Percentiles rank a stretch among this genome's conserved stretches.
phyloP scores from a whole-genome alignment of 2,329 filamentous ascomycete species.

The Fusarium cyanostomum region DNA sequence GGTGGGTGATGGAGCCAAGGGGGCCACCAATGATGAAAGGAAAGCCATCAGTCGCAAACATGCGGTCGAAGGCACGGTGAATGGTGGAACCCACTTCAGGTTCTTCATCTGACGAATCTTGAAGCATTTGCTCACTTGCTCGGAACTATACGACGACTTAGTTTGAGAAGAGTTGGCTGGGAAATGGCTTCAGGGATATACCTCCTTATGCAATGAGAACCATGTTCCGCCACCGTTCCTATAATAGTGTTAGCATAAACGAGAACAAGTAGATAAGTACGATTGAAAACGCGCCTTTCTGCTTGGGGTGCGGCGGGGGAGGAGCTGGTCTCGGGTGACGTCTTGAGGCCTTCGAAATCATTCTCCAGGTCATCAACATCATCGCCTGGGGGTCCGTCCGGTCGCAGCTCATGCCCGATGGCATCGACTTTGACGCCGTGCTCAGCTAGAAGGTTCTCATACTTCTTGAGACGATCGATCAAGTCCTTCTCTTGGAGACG shows the following conservation, averaged over 20 bases:
- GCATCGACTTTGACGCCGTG: constrained; percentile 76
- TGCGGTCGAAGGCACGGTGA: constrained; percentile 67
- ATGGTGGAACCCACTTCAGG: constrained; percentile 63
- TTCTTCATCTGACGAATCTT: constrained; percentile 68
- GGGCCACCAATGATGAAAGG: constrained; percentile 64
- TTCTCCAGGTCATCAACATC: constrained; percentile 66
- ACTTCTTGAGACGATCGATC: constrained; percentile 73
- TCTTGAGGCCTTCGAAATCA: constrained; percentile 64
- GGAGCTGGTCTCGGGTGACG: constrained; percentile 58
- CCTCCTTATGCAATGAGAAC: constrained; percentile 64
- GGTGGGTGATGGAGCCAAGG: constrained; percentile 54
- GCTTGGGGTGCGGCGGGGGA: constrained; percentile 45
- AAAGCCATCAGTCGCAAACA: constrained; percentile 67
- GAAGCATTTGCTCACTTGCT: constrained; percentile 57
- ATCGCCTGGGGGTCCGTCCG: constrained; percentile 50
- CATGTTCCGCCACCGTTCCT: constrained; percentile 47
- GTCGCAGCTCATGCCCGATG: constrained; percentile 60
- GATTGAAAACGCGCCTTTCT: constrained; percentile 40
- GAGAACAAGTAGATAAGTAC: neutral
- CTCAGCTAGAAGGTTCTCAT: constrained; percentile 72
- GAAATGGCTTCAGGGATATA: constrained; percentile 39
- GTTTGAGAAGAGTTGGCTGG: neutral
- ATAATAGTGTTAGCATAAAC: constrained; percentile 16
- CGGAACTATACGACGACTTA: constrained; percentile 54
- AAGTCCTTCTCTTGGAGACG: constrained; percentile 76